Conservation (phyloP, 164 flowering plant species). For the Magnolia officinalis region DNA sequence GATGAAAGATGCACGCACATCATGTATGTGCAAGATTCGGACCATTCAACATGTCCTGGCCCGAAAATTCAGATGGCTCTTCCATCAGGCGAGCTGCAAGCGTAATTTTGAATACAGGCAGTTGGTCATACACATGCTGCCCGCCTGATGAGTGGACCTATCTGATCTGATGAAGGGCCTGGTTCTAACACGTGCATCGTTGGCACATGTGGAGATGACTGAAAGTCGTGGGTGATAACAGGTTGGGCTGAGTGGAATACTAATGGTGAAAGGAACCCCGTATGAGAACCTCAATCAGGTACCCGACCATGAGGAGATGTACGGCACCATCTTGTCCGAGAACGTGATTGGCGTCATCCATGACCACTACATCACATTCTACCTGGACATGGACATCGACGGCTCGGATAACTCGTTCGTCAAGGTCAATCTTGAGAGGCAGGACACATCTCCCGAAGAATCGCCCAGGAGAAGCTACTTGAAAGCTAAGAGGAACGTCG, state of each 20-base stretch:
- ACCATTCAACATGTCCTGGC: too few species aligned
- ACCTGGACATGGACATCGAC: constrained; percentile 68
- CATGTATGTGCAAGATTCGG: too few species aligned
- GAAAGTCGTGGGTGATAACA: constrained; percentile 11
- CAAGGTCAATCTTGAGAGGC: constrained; percentile 46
- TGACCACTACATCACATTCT: constrained; percentile 58
- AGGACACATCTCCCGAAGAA: constrained; percentile 35
- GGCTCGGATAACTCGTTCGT: constrained; percentile 72
- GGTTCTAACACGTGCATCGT: too few species aligned
- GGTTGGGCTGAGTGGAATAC: constrained; percentile 59
- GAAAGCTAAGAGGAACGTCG: constrained; percentile 53
- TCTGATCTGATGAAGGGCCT: too few species aligned
- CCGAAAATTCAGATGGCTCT: too few species aligned
- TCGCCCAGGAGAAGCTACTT: constrained; percentile 76
- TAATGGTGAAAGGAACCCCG: constrained; percentile 45
- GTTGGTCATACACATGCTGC: too few species aligned
- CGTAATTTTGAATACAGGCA: too few species aligned
- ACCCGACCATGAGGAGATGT: constrained; percentile 23
- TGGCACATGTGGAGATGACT: neutral
- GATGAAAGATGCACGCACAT: too few species aligned
- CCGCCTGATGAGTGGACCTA: too few species aligned
- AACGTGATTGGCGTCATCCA: constrained; percentile 55
- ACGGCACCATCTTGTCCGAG: constrained; percentile 51
- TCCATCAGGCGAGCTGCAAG: too few species aligned
- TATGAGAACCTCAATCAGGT: constrained; percentile 33